Conservation (phyloP, 345 rosid species). For the Schrenkiella parvula region DNA sequence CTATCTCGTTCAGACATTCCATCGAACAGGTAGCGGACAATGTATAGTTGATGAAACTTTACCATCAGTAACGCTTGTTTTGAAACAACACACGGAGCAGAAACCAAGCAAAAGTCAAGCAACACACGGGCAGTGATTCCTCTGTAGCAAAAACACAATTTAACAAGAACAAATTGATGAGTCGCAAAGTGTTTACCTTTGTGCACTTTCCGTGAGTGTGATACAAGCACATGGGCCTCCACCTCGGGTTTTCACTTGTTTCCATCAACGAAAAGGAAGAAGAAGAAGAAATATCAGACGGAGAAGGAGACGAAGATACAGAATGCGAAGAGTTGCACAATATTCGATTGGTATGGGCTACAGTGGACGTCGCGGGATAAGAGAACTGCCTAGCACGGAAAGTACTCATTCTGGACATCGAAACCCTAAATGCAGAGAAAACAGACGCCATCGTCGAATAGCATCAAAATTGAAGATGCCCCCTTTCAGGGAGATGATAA, state of each 20-base stretch:
- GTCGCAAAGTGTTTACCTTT: constrained; percentile 39
- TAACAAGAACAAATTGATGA: not conserved
- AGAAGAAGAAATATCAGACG: constrained; percentile 4
- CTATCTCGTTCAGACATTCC: constrained; percentile 25
- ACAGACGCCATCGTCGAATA: constrained; percentile 29
- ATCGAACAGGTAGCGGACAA: constrained; percentile 38
- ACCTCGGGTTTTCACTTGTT: constrained; percentile 25
- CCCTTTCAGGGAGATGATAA: not conserved
- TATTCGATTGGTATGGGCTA: constrained; percentile 16
- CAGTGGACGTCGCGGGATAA: constrained; percentile 10
- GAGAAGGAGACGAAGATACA: constrained; percentile 23
- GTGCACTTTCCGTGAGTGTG: constrained; percentile 78
- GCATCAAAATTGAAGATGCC: not conserved
- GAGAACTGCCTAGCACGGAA: constrained; percentile 21
- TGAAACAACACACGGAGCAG: not conserved
- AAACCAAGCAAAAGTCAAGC: not conserved
- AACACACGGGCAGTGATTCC: not conserved
- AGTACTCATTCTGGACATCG: constrained; percentile 22
- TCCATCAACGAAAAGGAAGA: constrained; percentile 26
- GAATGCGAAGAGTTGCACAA: constrained; percentile 25
- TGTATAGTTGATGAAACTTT: not conserved
- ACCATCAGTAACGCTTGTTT: not conserved
- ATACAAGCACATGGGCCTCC: constrained; percentile 89
- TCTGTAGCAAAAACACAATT: not conserved
- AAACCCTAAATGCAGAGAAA: constrained; percentile 22